Conservation (phyloP, 2,329 filamentous ascomycete species). For the Penicillium oxalicum region DNA sequence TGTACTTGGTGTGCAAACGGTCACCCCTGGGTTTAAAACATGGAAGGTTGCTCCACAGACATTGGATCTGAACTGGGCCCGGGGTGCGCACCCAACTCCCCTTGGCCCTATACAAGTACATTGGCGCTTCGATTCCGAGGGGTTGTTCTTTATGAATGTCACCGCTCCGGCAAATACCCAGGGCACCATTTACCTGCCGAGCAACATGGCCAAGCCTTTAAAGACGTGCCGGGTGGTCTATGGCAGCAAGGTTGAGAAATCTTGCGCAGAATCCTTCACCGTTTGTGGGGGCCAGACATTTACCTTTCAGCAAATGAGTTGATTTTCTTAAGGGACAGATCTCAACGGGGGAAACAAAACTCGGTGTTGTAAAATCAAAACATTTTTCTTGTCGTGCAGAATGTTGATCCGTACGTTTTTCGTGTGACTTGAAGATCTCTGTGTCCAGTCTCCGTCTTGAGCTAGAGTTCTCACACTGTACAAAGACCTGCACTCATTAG, state of each 20-base stretch:
- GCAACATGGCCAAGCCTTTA: not conserved
- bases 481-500: too few relatives aligned
- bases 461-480: too few relatives aligned
- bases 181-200: constrained; percentile 3
- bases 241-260: not conserved
- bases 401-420: too few relatives aligned
- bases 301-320: not conserved
- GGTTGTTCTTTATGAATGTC: constrained; percentile 3
- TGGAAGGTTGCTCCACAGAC: constrained; percentile 16
- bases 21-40: constrained; percentile 15
- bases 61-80: constrained; percentile 16
- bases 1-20: constrained; percentile 24
- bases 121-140: constrained; percentile 2
- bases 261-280: not conserved
- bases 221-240: not conserved
- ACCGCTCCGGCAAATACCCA: constrained; percentile 4
- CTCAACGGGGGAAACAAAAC: too few relatives aligned
- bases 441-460: too few relatives aligned
- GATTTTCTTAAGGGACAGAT: not conserved
- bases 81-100: constrained; percentile 3
- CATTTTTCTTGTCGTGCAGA: too few relatives aligned
- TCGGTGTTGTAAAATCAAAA: too few relatives aligned
- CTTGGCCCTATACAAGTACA: constrained; percentile 3
- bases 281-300: not conserved
- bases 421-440: too few relatives aligned